phyloP scores from a whole-genome alignment of 257 asterid genomes.

The Nicotiana knightiana region DNA sequence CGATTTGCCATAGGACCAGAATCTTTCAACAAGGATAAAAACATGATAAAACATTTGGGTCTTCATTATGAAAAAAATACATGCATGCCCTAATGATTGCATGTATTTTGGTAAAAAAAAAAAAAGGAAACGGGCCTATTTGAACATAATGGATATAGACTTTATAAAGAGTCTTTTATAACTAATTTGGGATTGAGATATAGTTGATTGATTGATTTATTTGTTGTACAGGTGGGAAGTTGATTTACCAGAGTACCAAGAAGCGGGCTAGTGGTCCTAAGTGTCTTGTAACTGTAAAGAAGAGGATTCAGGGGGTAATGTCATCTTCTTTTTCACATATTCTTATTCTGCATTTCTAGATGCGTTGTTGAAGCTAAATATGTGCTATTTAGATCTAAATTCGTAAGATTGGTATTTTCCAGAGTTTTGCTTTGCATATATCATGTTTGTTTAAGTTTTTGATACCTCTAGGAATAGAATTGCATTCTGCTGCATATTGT shows the following conservation, averaged over 20 bases:
- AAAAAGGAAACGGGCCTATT: too few species aligned
- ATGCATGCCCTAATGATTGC: too few species aligned
- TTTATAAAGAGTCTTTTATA: background rate
- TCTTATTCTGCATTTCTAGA: background rate
- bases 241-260: conserved; percentile 2
- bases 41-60: too few species aligned
- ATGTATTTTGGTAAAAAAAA: too few species aligned
- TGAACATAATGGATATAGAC: background rate
- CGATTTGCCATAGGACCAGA: too few species aligned
- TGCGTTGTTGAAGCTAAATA: background rate
- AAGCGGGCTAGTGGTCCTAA: conserved; percentile 21
- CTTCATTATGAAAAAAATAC: too few species aligned
- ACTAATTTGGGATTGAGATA: background rate
- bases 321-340: background rate
- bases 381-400: background rate
- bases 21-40: too few species aligned
- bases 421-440: background rate
- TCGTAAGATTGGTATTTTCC: too few species aligned
- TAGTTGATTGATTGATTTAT: background rate
- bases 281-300: conserved; percentile 21
- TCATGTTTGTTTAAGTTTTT: background rate
- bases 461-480: background rate
- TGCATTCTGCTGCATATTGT: background rate
- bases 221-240: conserved; percentile 4
- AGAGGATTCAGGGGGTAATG: conserved; percentile 12